Conservation (phyloP, 2,329 filamentous ascomycete species). For the Cadophora malorum region DNA sequence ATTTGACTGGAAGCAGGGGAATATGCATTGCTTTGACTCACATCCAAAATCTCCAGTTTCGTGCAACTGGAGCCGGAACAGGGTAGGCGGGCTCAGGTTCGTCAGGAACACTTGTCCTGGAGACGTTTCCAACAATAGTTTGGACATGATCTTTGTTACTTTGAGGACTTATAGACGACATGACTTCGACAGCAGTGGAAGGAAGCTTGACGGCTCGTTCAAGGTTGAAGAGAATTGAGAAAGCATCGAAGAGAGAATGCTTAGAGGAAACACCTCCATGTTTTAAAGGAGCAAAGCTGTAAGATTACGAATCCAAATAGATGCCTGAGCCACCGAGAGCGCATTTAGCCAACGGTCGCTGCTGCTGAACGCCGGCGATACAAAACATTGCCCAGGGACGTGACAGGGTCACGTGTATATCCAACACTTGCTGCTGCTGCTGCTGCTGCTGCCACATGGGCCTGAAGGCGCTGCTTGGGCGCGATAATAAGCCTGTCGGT, state of each 20-base stretch:
- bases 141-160: neutral
- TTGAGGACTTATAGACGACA: neutral
- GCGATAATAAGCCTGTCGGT: too few relatives aligned
- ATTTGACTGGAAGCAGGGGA: too few relatives aligned
- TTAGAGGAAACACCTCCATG: neutral
- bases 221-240: neutral
- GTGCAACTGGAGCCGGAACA: neutral
- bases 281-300: neutral
- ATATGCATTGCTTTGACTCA: too few relatives aligned
- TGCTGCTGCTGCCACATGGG: too few relatives aligned
- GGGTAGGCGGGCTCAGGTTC: neutral
- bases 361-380: conserved; percentile 3
- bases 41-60: conserved; percentile 27
- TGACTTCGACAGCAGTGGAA: neutral
- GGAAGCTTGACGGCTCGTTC: neutral
- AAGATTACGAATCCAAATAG: too few relatives aligned
- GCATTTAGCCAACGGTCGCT: neutral
- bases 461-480: neutral
- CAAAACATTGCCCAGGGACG: neutral
- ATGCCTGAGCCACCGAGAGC: too few relatives aligned
- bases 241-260: neutral
- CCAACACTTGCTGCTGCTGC: neutral
- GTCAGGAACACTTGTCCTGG: neutral
- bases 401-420: neutral
- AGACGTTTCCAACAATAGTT: neutral